phyloP scores from a whole-genome alignment of 306 rosid genomes.

The Sechiopsis laciniata region DNA sequence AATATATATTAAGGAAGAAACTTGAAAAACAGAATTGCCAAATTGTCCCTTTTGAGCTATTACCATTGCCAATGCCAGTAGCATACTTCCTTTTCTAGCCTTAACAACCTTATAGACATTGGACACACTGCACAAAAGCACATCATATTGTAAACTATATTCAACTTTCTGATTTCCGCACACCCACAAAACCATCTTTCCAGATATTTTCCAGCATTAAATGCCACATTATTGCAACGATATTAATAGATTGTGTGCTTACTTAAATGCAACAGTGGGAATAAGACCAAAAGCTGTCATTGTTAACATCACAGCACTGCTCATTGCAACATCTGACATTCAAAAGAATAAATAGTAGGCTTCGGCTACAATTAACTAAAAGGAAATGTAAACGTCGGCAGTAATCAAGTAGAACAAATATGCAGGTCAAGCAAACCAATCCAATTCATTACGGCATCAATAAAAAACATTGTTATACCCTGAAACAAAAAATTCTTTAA shows the following conservation, averaged over 20 bases:
- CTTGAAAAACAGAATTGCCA: background rate
- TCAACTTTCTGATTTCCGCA: slow-evolving; percentile 4
- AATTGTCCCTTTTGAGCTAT: slow-evolving; percentile 5
- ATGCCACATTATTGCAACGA: background rate
- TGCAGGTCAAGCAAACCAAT: slow-evolving; percentile 7
- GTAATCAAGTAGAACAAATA: background rate
- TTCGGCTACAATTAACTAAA: background rate
- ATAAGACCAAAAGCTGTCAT: slow-evolving; percentile 70
- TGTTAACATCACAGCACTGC: slow-evolving; percentile 40
- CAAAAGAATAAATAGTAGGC: slow-evolving; percentile 18
- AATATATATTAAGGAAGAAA: slow-evolving; percentile 15
- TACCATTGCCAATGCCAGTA: slow-evolving; percentile 89
- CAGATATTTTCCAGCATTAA: slow-evolving; percentile 4
- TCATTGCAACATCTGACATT: slow-evolving; percentile 53
- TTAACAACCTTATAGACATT: slow-evolving; percentile 78
- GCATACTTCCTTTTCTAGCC: slow-evolving; percentile 67
- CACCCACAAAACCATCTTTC: background rate
- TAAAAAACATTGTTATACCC: background rate
- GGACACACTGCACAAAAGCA: slow-evolving; percentile 51
- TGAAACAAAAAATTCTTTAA: background rate
- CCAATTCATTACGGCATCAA: background rate
- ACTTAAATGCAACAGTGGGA: slow-evolving; percentile 77
- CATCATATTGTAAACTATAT: slow-evolving; percentile 16
- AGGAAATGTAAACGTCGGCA: background rate
- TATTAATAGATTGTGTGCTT: slow-evolving; percentile 28